Percentiles rank a stretch among this genome's conserved stretches.
phyloP scores from a whole-genome alignment of 2,329 filamentous ascomycete species.

The Gnomoniopsis smithogilvyi region DNA sequence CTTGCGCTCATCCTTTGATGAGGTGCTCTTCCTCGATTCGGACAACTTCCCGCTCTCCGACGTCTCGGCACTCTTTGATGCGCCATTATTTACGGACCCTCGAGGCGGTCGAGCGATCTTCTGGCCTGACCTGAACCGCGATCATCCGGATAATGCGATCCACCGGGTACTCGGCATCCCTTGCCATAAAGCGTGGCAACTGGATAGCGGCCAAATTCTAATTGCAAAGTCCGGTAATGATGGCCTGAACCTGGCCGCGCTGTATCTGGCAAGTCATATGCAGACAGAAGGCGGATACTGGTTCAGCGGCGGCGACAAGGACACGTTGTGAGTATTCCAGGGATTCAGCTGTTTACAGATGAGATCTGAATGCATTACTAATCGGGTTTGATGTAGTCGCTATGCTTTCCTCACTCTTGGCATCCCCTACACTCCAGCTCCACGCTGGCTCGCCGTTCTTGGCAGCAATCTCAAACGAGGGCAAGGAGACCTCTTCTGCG shows the following conservation, averaged over 20 bases:
- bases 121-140: slow-evolving; percentile 17
- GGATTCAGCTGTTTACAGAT: not conserved
- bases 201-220: slow-evolving; percentile 16
- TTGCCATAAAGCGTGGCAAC: slow-evolving; percentile 17
- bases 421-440: slow-evolving; percentile 15
- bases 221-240: slow-evolving; percentile 16
- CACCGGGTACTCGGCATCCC: slow-evolving; percentile 15
- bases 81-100: slow-evolving; percentile 7
- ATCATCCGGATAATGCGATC: slow-evolving; percentile 17
- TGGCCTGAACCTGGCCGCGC: slow-evolving; percentile 16
- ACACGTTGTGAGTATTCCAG: slow-evolving; percentile 11
- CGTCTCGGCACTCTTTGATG: slow-evolving; percentile 2
- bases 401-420: slow-evolving; percentile 16
- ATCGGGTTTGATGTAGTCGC: not conserved
- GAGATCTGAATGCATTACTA: not conserved
- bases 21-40: slow-evolving; percentile 19
- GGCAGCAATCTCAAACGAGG: slow-evolving; percentile 4
- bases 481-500: slow-evolving; percentile 7
- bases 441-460: slow-evolving; percentile 16
- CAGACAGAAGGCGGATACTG: slow-evolving; percentile 15
- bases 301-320: slow-evolving; percentile 18
- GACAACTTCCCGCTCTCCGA: slow-evolving; percentile 16
- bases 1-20: slow-evolving; percentile 15
- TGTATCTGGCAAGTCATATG: slow-evolving; percentile 15
- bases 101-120: slow-evolving; percentile 10